Conservation (phyloP, 306 rosid genomes). For the Datisca glomerata region DNA sequence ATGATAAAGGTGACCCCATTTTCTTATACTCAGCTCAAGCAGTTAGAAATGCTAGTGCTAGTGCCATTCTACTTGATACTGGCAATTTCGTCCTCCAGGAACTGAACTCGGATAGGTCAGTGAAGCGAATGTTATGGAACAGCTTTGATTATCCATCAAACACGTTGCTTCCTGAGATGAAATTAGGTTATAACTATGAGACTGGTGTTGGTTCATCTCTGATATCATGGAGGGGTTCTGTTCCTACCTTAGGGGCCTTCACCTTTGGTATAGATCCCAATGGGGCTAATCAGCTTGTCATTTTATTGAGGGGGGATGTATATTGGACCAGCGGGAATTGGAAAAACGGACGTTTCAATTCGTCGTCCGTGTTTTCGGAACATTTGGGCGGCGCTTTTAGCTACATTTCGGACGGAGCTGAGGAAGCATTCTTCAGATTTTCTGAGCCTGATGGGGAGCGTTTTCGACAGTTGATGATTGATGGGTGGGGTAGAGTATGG, state of each 20-base stretch:
- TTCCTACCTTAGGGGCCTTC: conserved; percentile 11
- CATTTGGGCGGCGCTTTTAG: conserved; percentile 2
- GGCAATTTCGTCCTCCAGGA: conserved; percentile 11
- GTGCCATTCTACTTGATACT: background rate
- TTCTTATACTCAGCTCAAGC: background rate
- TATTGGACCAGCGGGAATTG: conserved; percentile 13
- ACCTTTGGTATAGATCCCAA: conserved; percentile 9
- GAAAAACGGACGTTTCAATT: conserved; percentile 6
- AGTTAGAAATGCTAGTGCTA: background rate
- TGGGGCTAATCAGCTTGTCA: background rate
- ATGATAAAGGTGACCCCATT: background rate
- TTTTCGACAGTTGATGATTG: background rate
- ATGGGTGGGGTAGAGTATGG: background rate
- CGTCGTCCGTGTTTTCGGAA: background rate
- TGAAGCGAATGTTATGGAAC: conserved; percentile 10
- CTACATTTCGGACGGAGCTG: conserved; percentile 10
- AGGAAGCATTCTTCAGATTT: background rate
- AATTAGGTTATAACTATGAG: conserved; percentile 6
- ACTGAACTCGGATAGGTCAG: conserved; percentile 2
- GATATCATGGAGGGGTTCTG: conserved; percentile 1
- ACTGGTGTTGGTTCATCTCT: conserved; percentile 10
- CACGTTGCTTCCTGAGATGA: conserved; percentile 12
- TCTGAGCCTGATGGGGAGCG: background rate
- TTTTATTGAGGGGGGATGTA: conserved; percentile 7
- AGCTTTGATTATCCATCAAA: conserved; percentile 14